A percentile compares a stretch with the other conserved stretches of the same genome.
These are phyloP conservation scores for Tremella mesenterica DNA, from an alignment of 768 basidiomycete species.

Conservation along the genomic window DNA sequence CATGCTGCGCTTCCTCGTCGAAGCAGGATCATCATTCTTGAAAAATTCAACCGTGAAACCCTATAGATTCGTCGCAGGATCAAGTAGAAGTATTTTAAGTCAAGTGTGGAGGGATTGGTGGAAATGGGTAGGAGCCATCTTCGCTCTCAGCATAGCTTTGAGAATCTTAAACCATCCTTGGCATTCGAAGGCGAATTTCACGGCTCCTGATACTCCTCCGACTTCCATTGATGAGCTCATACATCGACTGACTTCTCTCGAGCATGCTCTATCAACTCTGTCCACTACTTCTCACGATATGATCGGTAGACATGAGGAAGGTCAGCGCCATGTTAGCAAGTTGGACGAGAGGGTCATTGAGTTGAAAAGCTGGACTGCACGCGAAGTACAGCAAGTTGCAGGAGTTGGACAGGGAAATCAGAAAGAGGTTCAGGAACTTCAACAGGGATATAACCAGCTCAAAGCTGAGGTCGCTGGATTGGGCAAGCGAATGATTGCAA, in stretches of 20 bases:
- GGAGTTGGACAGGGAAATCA: neutral
- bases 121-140: constrained; percentile 26
- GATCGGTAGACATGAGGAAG: constrained; percentile 1
- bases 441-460: constrained; percentile 1
- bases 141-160: constrained; percentile 23
- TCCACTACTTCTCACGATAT: constrained; percentile 13
- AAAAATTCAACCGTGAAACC: constrained; percentile 8
- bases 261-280: constrained; percentile 25
- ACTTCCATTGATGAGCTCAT: constrained; percentile 40
- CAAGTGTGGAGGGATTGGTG: constrained; percentile 24
- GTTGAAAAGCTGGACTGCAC: constrained; percentile 2
- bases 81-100: constrained; percentile 8
- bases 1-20: constrained; percentile 19
- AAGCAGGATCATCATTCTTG: constrained; percentile 10
- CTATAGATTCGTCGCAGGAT: constrained; percentile 1
- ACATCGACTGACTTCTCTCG: constrained; percentile 33
- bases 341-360: constrained; percentile 3
- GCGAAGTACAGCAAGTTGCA: constrained; percentile 3
- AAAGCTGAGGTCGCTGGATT: constrained; percentile 5
- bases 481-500: constrained; percentile 2
- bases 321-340: neutral
- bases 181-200: neutral
- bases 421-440: constrained; percentile 6
- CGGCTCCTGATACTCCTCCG: constrained; percentile 24
- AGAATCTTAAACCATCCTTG: constrained; percentile 14